Conservation (phyloP, 108 stramenopile species). For the Schizochytrium sp. region DNA sequence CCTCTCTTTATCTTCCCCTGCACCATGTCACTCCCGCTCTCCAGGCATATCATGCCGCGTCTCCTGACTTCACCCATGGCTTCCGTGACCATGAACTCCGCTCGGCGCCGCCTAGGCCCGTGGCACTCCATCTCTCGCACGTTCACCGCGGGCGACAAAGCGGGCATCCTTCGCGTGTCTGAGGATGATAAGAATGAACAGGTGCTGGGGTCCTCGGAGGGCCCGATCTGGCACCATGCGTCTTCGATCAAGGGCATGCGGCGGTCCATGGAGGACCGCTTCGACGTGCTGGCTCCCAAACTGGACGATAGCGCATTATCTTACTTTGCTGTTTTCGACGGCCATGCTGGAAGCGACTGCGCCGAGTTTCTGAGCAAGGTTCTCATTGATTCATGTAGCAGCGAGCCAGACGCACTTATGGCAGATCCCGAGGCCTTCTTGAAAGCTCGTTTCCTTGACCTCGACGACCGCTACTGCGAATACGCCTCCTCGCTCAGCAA, state of each 20-base stretch:
- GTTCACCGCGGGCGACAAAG: not conserved
- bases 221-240: constrained; percentile 6
- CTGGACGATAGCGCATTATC: constrained; percentile 33
- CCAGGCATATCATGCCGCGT: too few relatives aligned
- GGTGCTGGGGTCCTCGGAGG: not conserved
- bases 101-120: not conserved
- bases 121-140: not conserved
- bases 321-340: constrained; percentile 30
- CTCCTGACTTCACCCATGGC: too few relatives aligned
- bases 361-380: not conserved
- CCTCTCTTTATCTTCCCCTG: too few relatives aligned
- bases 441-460: not conserved
- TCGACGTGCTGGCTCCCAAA: constrained; percentile 3
- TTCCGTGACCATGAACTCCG: too few relatives aligned
- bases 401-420: not conserved
- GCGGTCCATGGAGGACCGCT: constrained; percentile 37
- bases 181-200: constrained; percentile 39
- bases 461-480: constrained; percentile 43
- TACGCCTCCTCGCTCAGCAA: not conserved
- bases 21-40: too few relatives aligned
- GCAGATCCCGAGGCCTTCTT: not conserved
- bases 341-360: constrained; percentile 31
- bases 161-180: constrained; percentile 38
- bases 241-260: constrained; percentile 10
- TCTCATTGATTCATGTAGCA: not conserved